These are phyloP conservation scores for Withania somnifera DNA, from an alignment of 305 asterid genomes.

Conservation along the genomic window DNA sequence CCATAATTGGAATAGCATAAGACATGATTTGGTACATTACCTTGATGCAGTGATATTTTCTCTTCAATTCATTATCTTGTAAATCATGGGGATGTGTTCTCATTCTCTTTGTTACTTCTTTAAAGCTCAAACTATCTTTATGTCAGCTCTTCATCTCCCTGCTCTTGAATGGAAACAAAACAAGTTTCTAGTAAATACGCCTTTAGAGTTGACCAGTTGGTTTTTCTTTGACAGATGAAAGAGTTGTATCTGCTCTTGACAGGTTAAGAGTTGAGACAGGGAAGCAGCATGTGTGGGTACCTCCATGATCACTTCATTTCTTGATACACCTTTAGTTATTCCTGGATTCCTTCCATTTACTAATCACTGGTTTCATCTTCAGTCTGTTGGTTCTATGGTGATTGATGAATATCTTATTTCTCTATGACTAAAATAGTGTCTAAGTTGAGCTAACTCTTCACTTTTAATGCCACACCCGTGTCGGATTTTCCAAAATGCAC, in stretches of 20 bases:
- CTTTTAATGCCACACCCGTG: no score
- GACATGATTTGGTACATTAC: not conserved
- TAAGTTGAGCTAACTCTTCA: no score
- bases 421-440: not conserved
- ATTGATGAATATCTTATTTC: not conserved
- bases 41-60: not conserved
- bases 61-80: not conserved
- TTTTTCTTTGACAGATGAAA: slow-evolving; percentile 47
- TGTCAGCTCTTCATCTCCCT: not conserved
- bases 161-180: not conserved
- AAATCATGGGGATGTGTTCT: not conserved
- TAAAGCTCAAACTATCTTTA: not conserved
- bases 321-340: not conserved
- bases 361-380: not conserved
- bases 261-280: slow-evolving; percentile 60
- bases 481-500: no score
- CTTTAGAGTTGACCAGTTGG: not conserved
- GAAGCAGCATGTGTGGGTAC: slow-evolving; percentile 99
- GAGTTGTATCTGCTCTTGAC: slow-evolving; percentile 60
- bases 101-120: not conserved
- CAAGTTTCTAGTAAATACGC: not conserved
- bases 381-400: not conserved
- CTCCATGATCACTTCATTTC: slow-evolving; percentile 45
- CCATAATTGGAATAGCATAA: not conserved
- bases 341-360: not conserved